Evolutionary conservation across 768 basidiomycete genomes (phyloP).

Genomic region (Lentinula raphanica): DNA sequence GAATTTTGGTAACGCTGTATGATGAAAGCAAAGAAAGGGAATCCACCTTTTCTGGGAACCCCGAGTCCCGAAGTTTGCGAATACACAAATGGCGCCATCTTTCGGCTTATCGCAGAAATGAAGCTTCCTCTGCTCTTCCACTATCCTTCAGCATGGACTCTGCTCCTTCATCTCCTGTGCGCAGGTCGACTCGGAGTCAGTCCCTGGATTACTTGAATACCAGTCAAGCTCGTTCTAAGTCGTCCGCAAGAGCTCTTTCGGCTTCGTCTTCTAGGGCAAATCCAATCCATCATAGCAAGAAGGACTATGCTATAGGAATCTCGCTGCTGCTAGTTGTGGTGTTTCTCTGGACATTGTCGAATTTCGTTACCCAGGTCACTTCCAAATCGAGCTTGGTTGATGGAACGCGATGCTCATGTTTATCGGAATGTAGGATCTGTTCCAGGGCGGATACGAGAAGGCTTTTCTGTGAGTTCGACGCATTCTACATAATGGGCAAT

Average conservation of each 20-base stretch:
- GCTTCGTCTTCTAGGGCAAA: background rate
- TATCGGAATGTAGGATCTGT: conserved; percentile 40
- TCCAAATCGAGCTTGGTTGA: background rate
- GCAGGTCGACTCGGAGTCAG: background rate
- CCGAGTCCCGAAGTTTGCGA: background rate
- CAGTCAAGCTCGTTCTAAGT: conserved; percentile 1
- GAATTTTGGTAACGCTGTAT: too few species aligned
- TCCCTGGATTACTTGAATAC: background rate
- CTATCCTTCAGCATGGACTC: background rate
- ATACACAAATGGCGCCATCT: background rate
- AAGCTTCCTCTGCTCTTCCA: background rate
- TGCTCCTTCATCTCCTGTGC: background rate
- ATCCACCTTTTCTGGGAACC: background rate
- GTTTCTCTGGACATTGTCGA: conserved; percentile 82
- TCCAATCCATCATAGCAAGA: background rate
- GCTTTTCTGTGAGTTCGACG: conserved; percentile 70
- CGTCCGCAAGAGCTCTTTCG: background rate
- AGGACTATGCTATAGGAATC: conserved; percentile 41
- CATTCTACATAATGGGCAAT: conserved; percentile 2
- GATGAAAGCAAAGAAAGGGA: too few species aligned
- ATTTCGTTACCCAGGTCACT: conserved; percentile 77
- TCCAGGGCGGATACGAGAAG: conserved; percentile 71
- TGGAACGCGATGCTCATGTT: background rate
- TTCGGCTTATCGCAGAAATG: background rate
- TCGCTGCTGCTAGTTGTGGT: conserved; percentile 70